Conservation (phyloP, 371 early-diverging fungal genomes). For the Smittium culicis region DNA sequence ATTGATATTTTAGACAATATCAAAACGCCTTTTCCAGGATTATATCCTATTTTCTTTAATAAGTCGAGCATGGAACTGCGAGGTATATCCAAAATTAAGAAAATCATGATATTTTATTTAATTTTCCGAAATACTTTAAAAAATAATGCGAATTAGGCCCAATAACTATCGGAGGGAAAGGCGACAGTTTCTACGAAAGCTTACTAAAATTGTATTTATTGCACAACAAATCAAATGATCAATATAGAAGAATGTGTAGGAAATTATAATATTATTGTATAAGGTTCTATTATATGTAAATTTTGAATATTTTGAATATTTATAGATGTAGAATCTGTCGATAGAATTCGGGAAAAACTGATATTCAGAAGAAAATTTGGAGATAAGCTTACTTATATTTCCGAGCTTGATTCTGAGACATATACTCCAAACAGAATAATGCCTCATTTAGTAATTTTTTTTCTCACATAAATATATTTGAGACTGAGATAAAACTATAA, state of each 20-base stretch:
- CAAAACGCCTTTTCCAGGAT: constrained; percentile 16
- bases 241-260: constrained; percentile 52
- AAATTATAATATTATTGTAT: background rate
- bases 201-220: constrained; percentile 74
- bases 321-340: constrained; percentile 32
- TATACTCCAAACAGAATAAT: background rate
- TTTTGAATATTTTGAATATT: constrained; percentile 15
- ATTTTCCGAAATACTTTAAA: background rate
- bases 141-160: constrained; percentile 1
- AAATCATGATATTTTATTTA: background rate
- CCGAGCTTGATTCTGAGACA: background rate
- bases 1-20: constrained; percentile 3
- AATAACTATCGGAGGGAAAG: constrained; percentile 60
- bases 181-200: constrained; percentile 92
- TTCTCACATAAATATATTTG: constrained; percentile 40
- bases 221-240: constrained; percentile 44
- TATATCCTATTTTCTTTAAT: constrained; percentile 27
- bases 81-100: background rate
- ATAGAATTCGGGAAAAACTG: constrained; percentile 56
- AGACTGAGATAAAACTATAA: too few relatives aligned
- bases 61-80: constrained; percentile 18
- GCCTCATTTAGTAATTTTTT: constrained; percentile 40
- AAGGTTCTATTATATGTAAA: background rate
- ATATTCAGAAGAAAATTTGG: constrained; percentile 32
- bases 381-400: background rate